Base-by-base conservation (phyloP, 1,284 basidiomycete genomes). In the Trametes polyzona region DNA sequence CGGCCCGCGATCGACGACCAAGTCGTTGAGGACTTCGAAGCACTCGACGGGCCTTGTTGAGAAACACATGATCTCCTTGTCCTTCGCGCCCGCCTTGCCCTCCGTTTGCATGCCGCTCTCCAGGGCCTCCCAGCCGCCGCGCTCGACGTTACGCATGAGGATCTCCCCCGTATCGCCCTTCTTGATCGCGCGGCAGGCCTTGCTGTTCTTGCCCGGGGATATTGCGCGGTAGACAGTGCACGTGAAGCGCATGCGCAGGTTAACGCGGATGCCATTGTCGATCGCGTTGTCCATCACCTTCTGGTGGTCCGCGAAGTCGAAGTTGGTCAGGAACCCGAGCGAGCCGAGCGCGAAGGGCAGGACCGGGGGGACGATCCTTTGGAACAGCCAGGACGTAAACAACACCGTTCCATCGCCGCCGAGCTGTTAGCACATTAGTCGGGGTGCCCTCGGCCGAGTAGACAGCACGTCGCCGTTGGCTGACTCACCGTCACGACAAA, bases 331-430 rank as follows among this genome's bases (percentile, higher is more conserved):
- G 79, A 99, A 99, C 11, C 97, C 97, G 21, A 99, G 85, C 9
- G 96, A 99, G 40, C 97, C 97, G n/a, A 99, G 84, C 0, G 97
- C 95, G 72, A 99, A 99, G 0, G 97, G 90, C 24, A 99, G 86
- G 35, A 99, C 95, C 5, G 97, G 97, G 11, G 97, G 97, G 11
- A 99, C 97, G 68, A 98, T 95, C 62, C 89, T 87, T 72, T 99
- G 97, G 81, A 99, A 99, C 32, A 99, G 81, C 97, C 97, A 99
- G 4, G 97, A 99, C 5, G 97, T 98, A 78, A 98, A 99, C 19
- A 99, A 83, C 1, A 99, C 96, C 0, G 97, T 99, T 11, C 97
- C 97, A 71, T 99, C 97, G 16, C 97, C 97, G 42, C 97, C 97
- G 58, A 97, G 88, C 90, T 96, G 44, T 14, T 55, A 41, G 35